A percentile compares a stretch with the other conserved stretches of the same genome.
Evolutionary conservation across 768 basidiomycete genomes (phyloP).

Genomic region (Hortiboletus campestris): DNA sequence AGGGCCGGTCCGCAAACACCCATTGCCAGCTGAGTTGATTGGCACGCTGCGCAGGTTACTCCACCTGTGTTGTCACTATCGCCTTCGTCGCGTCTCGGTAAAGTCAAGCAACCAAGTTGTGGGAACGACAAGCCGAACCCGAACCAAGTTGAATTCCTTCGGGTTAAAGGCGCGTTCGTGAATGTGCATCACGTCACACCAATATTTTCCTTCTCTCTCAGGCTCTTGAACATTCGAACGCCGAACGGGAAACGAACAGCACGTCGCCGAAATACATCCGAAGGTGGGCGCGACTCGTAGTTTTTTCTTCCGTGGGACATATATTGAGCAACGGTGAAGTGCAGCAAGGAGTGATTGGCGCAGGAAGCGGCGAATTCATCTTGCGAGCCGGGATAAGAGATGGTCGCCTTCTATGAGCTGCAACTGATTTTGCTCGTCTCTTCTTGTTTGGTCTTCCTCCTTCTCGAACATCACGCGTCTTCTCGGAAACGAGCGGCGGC

Average conservation of each 20-base stretch:
- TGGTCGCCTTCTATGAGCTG: slow-evolving; percentile 41
- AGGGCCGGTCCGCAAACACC: too few relatives aligned
- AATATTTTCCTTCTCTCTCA: neutral
- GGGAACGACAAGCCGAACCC: slow-evolving; percentile 9
- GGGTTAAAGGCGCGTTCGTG: neutral
- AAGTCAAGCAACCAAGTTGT: neutral
- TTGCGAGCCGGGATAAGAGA: slow-evolving; percentile 1
- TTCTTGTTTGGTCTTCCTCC: slow-evolving; percentile 35
- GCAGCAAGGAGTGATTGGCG: neutral
- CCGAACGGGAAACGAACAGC: neutral
- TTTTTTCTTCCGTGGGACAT: neutral
- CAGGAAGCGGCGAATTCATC: neutral
- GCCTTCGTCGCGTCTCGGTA: slow-evolving; percentile 3
- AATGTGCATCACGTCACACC: neutral
- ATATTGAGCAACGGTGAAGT: neutral
- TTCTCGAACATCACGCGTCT: slow-evolving; percentile 34
- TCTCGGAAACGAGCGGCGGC: slow-evolving; percentile 22
- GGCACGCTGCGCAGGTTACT: slow-evolving; percentile 1
- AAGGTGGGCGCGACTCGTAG: slow-evolving; percentile 4
- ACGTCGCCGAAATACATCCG: neutral
- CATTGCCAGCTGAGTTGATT: neutral
- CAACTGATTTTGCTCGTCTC: slow-evolving; percentile 36
- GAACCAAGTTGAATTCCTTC: neutral
- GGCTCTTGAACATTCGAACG: neutral
- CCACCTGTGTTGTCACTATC: slow-evolving; percentile 8